Evolutionary conservation across 306 rosid species (phyloP), one percentile per base, ranked within the genome.

Genomic region (Citrullus colocynthis): DNA sequence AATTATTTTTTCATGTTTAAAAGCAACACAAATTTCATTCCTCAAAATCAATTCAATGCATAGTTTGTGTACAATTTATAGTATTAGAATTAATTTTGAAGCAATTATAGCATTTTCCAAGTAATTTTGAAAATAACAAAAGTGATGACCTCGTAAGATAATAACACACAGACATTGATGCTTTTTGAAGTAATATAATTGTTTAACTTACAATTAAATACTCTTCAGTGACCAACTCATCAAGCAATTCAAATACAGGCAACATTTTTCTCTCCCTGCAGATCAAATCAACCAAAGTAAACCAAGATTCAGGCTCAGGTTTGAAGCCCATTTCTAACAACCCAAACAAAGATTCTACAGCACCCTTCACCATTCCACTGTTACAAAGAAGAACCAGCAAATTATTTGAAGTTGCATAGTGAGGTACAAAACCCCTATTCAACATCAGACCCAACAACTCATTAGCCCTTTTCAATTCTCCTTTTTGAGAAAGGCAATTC

Each of bases 341-440:
- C 78, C 80, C 88, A 81, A 87, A 71, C 58, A 91, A 83, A 59
- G 89, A 86, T 60, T 36, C 18, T 49, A 82, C 87, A 61, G 95
- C 98, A 78, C 78, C 90, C 49, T 87, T 89, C n/a, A 58, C 87
- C 96, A 89, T 90, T 49, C 89, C 90, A 6, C 87, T 91, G 71
- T 86, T 81, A 79, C 96, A 90, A 79, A 91, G 90, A 81, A 85
- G 62, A 73, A 88, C 86, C 79, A 94, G 82, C 83, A 89, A 77
- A 73, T 85, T 91, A 81, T 94, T 94, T 60, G 97, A 91, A 80
- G 97, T 89, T 54, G 91, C 97, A 79, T 86, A 82, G 83, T 93
- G 97, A 18, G 98, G 98, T 48, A 86, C 20, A 84, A 89, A 87
- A 9, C 96, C 93, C 85, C 97, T 91, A 82, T 83, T 76, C 55